A percentile compares a stretch with the other conserved stretches of the same genome.
These are phyloP conservation scores for Syzygium aromaticum DNA, from an alignment of 345 rosid genomes.

Conservation along the genomic window DNA sequence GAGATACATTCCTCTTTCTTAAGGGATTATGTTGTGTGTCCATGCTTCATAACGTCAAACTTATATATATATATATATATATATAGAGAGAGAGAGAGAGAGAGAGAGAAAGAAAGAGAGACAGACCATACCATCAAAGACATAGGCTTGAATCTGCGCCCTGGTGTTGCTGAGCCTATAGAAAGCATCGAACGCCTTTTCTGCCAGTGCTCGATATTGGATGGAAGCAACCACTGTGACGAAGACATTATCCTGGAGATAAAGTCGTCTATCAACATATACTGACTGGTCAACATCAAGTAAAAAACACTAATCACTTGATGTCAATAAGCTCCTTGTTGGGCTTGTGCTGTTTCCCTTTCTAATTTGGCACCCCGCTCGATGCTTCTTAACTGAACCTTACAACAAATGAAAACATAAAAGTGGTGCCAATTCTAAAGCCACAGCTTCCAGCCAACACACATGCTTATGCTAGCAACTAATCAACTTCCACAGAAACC, in stretches of 20 bases:
- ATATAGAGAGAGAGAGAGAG: too few species aligned
- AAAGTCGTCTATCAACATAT: background rate
- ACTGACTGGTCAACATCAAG: background rate
- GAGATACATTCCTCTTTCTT: background rate
- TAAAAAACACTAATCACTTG: background rate
- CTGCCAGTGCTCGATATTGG: conserved; percentile 28
- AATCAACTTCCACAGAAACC: background rate
- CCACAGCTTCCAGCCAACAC: background rate
- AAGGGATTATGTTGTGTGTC: background rate
- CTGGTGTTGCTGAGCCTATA: conserved; percentile 35
- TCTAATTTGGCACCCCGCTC: background rate
- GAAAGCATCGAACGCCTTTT: conserved; percentile 31
- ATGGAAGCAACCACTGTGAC: conserved; percentile 38
- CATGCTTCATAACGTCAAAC: background rate
- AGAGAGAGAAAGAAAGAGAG: too few species aligned
- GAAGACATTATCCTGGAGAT: conserved; percentile 29
- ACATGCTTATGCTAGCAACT: background rate
- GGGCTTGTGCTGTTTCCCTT: background rate
- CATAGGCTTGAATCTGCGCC: conserved; percentile 31
- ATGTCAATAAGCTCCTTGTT: background rate
- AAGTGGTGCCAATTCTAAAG: background rate
- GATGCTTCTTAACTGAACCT: background rate
- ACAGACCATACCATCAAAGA: conserved; percentile 25
- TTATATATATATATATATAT: background rate
- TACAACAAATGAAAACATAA: background rate